Base-by-base conservation (phyloP, 2,329 filamentous ascomycete genomes). In the Clonostachys solani region DNA sequence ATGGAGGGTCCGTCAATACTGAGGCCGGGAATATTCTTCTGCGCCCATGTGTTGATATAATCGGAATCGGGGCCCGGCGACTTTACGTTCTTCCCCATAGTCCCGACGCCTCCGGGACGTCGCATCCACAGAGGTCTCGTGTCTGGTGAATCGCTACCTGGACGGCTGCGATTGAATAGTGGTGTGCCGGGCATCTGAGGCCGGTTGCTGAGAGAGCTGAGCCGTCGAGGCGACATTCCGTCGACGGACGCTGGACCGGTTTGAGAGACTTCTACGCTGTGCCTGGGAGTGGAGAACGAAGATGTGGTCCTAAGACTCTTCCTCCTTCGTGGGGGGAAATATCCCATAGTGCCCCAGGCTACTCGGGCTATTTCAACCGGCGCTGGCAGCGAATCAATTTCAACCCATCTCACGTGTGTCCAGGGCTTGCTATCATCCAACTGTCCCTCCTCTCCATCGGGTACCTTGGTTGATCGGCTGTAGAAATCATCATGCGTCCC, bases 321-420 rank as follows among this genome's bases (percentile, higher is more conserved):
- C 82, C 92, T 89, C 61, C 91, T 78, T 17, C 91, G 81, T 8
- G 92, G 92, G 4, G 92, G 92, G 60, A 97, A 97, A 67, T 92
- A 97, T 19, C 92, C 92, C 41, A 96, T 77, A 3, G 86, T 80
- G 66, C 85, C 84, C 48, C 89, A 83, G 18, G 90, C 83, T 49
- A 97, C 82, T 33, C 94, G 84, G 15, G 84, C 90, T 54, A 99
- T 94, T 63, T 96, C 89, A 19, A 94, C 84, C 1, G 89, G 85
- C 19, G 83, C 76, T 15, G 69, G 64, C 43, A 75, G 70, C 18
- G 84, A 86, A 52, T 92, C 88, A 23, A 96, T 77, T 33, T 86
- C 74, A 2, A 96, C 89, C 90, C 91, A 96, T 42, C 89, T 85
- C 49, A 96, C 89, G 66, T 96, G 91, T 49, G 81, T 86, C 89